These are phyloP conservation scores for Aspergillus ochraceoroseus DNA, from an alignment of 2,329 filamentous ascomycete genomes.

Conservation along the genomic window DNA sequence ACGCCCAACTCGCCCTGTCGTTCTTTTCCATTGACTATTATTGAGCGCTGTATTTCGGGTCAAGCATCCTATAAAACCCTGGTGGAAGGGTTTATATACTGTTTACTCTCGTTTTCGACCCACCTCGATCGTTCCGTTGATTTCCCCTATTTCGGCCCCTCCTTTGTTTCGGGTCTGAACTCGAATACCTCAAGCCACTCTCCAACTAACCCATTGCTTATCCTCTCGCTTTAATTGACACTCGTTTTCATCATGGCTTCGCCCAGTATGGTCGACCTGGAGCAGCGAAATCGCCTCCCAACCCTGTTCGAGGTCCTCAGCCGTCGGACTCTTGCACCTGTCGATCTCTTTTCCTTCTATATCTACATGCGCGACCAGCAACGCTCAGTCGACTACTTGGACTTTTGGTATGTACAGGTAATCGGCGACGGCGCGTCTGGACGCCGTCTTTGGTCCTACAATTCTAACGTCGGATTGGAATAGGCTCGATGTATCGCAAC, in stretches of 20 bases:
- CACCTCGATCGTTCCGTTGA: slow-evolving; percentile 10
- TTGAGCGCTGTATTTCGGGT: slow-evolving; percentile 6
- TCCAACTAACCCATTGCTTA: neutral
- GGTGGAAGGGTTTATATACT: slow-evolving; percentile 3
- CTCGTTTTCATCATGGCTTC: slow-evolving; percentile 27
- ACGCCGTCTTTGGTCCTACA: neutral
- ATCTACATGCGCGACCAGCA: slow-evolving; percentile 99
- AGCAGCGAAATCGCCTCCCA: slow-evolving; percentile 74
- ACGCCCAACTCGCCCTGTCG: slow-evolving; percentile 5
- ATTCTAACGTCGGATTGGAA: slow-evolving; percentile 12
- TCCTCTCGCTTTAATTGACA: neutral
- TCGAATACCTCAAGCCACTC: slow-evolving; percentile 1
- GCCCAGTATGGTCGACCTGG: slow-evolving; percentile 33
- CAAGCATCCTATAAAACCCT: neutral
- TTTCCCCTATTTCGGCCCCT: slow-evolving; percentile 16
- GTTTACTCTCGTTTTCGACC: slow-evolving; percentile 11
- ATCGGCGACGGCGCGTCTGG: neutral
- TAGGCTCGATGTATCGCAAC: slow-evolving; percentile 98
- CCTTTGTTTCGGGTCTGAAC: slow-evolving; percentile 9
- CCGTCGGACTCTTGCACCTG: slow-evolving; percentile 85
- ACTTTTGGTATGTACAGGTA: slow-evolving; percentile 75
- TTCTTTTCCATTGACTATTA: slow-evolving; percentile 5
- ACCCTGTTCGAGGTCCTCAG: slow-evolving; percentile 95
- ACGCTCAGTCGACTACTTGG: slow-evolving; percentile 92
- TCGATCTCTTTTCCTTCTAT: slow-evolving; percentile 98